Conservation (phyloP, 2,329 filamentous ascomycete species). For the Neodidymelliopsis sp. region DNA sequence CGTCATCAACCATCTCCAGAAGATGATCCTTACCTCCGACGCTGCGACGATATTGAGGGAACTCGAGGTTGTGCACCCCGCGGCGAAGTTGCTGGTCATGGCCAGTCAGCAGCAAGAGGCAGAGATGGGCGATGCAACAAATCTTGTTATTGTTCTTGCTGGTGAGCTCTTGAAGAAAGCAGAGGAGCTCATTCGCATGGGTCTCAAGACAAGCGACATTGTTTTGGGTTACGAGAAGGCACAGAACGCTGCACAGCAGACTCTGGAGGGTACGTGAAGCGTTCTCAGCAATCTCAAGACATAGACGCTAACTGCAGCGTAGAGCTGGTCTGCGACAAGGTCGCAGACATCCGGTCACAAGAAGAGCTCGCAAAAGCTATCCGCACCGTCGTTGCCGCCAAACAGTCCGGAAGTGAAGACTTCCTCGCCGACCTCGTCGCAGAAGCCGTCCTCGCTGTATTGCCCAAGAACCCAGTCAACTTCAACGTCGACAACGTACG, state of each 20-base stretch:
- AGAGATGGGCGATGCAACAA: slow-evolving; percentile 98
- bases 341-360: slow-evolving; percentile 81
- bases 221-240: slow-evolving; percentile 95
- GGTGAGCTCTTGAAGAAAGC: slow-evolving; percentile 97
- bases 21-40: slow-evolving; percentile 99
- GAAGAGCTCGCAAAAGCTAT: slow-evolving; percentile 93
- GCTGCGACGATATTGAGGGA: slow-evolving; percentile 97
- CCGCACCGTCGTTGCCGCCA: slow-evolving; percentile 92
- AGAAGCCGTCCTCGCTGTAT: slow-evolving; percentile 81
- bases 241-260: slow-evolving; percentile 83
- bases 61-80: slow-evolving; percentile 97
- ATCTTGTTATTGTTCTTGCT: slow-evolving; percentile 93
- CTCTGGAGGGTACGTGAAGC: slow-evolving; percentile 70
- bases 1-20: slow-evolving; percentile 99
- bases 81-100: slow-evolving; percentile 97
- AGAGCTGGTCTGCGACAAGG: slow-evolving; percentile 89
- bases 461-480: slow-evolving; percentile 93
- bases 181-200: slow-evolving; percentile 95
- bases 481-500: slow-evolving; percentile 99
- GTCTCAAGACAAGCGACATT: slow-evolving; percentile 97
- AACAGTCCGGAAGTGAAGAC: slow-evolving; percentile 94
- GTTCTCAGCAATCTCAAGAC: not conserved
- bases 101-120: slow-evolving; percentile 98
- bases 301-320: slow-evolving; percentile 26
- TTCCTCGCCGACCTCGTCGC: slow-evolving; percentile 86